A percentile compares a stretch with the other conserved stretches of the same genome.
Evolutionary conservation across 805 yeast species (phyloP).

Genomic region (Yarrowia hollandica): DNA sequence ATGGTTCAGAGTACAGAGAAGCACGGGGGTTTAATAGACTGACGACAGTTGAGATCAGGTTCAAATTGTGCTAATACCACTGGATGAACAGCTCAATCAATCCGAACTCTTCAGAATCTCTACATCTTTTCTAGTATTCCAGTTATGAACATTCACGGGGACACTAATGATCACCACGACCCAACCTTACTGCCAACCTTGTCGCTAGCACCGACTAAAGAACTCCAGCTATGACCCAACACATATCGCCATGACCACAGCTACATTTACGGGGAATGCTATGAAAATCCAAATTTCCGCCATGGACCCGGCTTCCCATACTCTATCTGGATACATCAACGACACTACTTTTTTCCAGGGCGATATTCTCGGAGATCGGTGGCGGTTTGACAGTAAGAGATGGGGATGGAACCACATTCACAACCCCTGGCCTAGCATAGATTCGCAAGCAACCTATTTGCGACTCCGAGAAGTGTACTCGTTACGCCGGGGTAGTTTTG

Average conservation of each 20-base stretch:
- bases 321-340: background rate
- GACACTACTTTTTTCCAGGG: slow-evolving; percentile 17
- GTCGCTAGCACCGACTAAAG: background rate
- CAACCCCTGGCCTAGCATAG: background rate
- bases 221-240: background rate
- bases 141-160: too few relatives aligned
- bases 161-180: background rate
- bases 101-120: too few relatives aligned
- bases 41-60: too few relatives aligned
- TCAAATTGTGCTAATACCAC: too few relatives aligned
- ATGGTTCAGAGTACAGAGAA: too few relatives aligned
- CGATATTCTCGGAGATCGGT: slow-evolving; percentile 12
- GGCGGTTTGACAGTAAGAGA: background rate
- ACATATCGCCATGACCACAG: background rate
- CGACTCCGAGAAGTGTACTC: slow-evolving; percentile 2
- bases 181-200: slow-evolving; percentile 7
- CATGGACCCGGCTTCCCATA: slow-evolving; percentile 9
- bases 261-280: background rate
- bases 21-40: too few relatives aligned
- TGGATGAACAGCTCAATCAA: too few relatives aligned
- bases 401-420: background rate
- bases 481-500: background rate
- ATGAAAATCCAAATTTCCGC: background rate
- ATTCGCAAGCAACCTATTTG: background rate
- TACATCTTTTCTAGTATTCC: too few relatives aligned